Percentiles rank a stretch among this genome's conserved stretches.
Evolutionary conservation across 345 rosid species (phyloP).

Genomic region (Rhizophora apiculata): DNA sequence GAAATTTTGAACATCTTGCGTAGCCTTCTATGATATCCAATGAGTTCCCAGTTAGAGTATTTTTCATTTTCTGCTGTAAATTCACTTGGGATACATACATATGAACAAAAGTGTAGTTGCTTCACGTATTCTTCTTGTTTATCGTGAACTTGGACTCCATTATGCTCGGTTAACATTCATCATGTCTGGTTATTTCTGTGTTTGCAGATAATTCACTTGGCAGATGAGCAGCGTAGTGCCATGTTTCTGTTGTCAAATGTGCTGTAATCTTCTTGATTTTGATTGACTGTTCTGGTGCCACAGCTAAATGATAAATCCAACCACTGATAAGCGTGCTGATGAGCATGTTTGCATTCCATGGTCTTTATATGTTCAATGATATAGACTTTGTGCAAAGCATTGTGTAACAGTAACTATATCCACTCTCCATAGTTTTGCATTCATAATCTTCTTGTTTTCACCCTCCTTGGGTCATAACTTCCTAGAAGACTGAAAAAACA

Average conservation of each 20-base stretch:
- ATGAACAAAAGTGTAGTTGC: not conserved
- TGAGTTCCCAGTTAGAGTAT: not conserved
- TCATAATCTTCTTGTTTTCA: not conserved
- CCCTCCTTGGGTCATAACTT: not conserved
- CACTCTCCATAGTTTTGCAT: not conserved
- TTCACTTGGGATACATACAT: not conserved
- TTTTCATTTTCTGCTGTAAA: not conserved
- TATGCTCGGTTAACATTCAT: not conserved
- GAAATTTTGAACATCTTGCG: too few species aligned
- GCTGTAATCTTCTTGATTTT: not conserved
- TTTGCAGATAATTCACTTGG: constrained; percentile 24
- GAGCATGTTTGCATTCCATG: constrained; percentile 7
- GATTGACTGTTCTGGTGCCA: not conserved
- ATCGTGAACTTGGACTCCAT: not conserved
- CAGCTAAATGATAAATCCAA: constrained; percentile 10
- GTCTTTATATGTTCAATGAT: constrained; percentile 3
- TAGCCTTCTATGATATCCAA: not conserved
- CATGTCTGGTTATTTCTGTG: not conserved
- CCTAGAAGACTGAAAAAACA: too few species aligned
- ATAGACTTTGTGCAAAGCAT: constrained; percentile 1
- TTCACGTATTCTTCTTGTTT: not conserved
- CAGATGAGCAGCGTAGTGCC: constrained; percentile 7
- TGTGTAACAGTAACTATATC: constrained; percentile 4
- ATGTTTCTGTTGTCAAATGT: constrained; percentile 5
- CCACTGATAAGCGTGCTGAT: not conserved